Conservation (phyloP, 208 protist genomes). For the Leishmania turanica region DNA sequence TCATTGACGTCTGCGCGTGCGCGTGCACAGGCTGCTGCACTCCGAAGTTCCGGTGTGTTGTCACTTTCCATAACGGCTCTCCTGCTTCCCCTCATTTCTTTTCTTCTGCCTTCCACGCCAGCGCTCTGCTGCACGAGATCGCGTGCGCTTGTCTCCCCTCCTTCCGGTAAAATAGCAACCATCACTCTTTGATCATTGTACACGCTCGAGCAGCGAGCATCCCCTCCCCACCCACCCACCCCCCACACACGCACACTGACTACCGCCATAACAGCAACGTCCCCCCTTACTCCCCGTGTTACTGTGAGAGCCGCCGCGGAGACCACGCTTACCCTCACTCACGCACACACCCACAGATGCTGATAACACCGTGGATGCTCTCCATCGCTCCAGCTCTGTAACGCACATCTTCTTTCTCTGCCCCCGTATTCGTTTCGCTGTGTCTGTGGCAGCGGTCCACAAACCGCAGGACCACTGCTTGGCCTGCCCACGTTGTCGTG, state of each 20-base stretch:
- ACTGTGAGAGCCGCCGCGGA: neutral
- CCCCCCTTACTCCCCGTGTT: neutral
- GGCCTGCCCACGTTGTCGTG: neutral
- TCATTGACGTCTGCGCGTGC: neutral
- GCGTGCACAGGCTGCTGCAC: neutral
- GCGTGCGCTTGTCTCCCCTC: neutral
- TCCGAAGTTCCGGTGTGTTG: neutral
- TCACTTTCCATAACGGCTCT: neutral
- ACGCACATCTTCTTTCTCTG: neutral
- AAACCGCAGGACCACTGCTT: no score
- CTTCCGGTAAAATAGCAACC: neutral
- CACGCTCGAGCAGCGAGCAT: neutral
- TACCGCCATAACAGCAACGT: neutral
- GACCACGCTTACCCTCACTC: neutral
- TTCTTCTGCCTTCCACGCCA: slow-evolving; percentile 4
- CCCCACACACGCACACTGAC: neutral
- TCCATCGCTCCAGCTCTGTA: neutral
- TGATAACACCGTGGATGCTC: neutral
- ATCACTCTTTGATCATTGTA: neutral
- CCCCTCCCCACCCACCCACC: neutral
- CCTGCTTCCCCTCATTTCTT: slow-evolving; percentile 2
- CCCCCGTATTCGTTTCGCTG: no score
- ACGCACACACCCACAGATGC: neutral
- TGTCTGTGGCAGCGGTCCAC: no score
- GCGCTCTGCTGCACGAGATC: neutral